Evolutionary conservation across 805 yeast species (phyloP).

Genomic region (Blastobotrys chiropterorum): DNA sequence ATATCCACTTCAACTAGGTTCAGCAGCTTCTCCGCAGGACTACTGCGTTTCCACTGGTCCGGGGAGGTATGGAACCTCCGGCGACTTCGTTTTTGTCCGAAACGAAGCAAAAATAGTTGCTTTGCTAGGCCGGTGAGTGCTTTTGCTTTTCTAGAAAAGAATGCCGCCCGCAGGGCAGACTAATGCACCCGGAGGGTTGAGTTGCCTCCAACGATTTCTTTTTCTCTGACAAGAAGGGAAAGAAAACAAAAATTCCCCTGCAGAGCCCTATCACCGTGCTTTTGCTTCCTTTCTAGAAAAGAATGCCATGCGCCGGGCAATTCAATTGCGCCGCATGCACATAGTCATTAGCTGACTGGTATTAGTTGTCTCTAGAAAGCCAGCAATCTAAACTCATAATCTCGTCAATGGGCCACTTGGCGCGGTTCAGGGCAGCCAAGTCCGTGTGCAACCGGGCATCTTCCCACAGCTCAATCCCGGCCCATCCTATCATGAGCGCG

Average conservation of each 20-base stretch:
- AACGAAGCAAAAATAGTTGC: background rate
- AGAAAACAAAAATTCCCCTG: no score
- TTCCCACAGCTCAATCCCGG: slow-evolving; percentile 85
- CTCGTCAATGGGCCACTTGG: slow-evolving; percentile 77
- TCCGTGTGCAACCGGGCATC: slow-evolving; percentile 40
- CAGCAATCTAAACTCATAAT: slow-evolving; percentile 20
- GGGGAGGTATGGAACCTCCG: background rate
- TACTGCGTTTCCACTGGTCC: no score
- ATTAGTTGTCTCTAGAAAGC: background rate
- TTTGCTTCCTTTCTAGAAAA: no score
- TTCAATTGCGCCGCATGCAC: background rate
- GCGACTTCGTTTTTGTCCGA: background rate
- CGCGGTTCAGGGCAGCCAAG: slow-evolving; percentile 52
- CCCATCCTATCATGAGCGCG: slow-evolving; percentile 96
- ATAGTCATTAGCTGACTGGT: background rate
- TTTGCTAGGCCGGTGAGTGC: background rate
- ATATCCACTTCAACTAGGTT: no score
- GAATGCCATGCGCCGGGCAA: no score
- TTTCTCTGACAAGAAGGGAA: no score
- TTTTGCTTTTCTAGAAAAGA: background rate
- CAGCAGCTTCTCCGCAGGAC: no score
- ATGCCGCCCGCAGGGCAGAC: background rate
- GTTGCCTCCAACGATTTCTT: background rate
- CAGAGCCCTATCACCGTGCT: background rate
- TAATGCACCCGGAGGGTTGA: background rate